Base-by-base conservation (phyloP, 495 filamentous ascomycete genomes). In the Penicillium crystallinum region DNA sequence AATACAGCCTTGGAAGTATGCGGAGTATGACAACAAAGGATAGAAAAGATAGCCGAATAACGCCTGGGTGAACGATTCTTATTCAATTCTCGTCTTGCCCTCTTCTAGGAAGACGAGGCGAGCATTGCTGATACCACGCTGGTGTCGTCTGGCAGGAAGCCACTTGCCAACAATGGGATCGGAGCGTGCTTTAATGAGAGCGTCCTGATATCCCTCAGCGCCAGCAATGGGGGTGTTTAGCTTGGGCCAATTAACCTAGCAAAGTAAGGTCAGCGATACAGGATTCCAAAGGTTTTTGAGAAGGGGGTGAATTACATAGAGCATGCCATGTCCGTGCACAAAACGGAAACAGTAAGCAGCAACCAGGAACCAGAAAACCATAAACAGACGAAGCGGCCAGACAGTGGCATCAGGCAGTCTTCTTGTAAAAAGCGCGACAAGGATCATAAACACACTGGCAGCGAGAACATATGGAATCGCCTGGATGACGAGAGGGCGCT, bases 21-120 rank as follows among this genome's bases (percentile, higher is more conserved):
- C 47, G 56, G 31, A 45, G 52, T 49, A 37, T 55, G 46, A 50
- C 37, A 21, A 49, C 39, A 46, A 42, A 48, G 45, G 30, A 31
- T n/a, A 36, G 41, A 40, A 18, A 27, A 52, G 29, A 29, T 38
- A 44, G 31, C 9, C 18, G 25, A 47, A 14, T 29, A 41, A 35
- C 25, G 19, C 12, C 25, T 23, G 33, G 15, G 7, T 17, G 40
- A 14, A 33, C 43, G 22, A 44, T 5, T 31, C 48, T 60, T 72
- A 95, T 65, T 96, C 91, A 56, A 93, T 90, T 71, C 92, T 88
- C 75, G 96, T 96, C 78, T 97, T 97, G 15, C 92, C 92, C 62
- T 97, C 92, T 67, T 97, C 92, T 34, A 95, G 72, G 65, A 87
- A 89, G 40, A 86, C 81, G 42, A 93, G 81, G 37, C 87, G 75